Conservation (phyloP, 2,329 filamentous ascomycete species). For the Teratosphaeria gauchensis region DNA sequence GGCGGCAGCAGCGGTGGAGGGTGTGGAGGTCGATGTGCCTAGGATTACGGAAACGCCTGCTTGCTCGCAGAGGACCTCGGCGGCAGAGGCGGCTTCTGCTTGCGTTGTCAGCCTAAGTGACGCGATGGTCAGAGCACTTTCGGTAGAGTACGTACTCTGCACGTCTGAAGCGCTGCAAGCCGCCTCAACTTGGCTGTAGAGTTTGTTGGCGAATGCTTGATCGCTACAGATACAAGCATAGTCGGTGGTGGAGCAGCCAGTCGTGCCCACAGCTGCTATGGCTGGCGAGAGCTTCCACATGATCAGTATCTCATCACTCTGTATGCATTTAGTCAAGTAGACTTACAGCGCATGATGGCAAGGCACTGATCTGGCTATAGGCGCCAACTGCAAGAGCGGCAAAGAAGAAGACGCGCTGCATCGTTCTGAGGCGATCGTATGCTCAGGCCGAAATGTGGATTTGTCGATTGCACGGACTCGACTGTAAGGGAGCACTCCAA, state of each 20-base stretch:
- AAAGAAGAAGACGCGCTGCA: not conserved
- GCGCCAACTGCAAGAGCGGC: not conserved
- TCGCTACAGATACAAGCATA: not conserved
- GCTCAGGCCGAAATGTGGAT: not conserved
- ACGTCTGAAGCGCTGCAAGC: not conserved
- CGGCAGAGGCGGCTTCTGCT: not conserved
- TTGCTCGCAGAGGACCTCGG: not conserved
- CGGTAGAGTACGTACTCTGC: not conserved
- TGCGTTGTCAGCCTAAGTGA: not conserved
- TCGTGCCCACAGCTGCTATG: not conserved
- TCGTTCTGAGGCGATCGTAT: not conserved
- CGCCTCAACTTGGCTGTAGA: not conserved
- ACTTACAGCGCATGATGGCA: not conserved
- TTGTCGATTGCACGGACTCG: not conserved
- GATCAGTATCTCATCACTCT: not conserved
- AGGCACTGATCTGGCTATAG: not conserved
- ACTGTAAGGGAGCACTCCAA: not conserved
- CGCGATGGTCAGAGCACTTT: not conserved
- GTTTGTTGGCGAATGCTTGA: not conserved
- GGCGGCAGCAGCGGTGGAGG: constrained; percentile 3
- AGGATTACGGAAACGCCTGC: not conserved
- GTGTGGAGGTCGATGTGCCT: constrained; percentile 6
- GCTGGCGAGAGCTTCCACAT: not conserved
- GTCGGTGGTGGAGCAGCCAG: not conserved
- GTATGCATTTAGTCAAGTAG: not conserved